These are phyloP conservation scores for Populus simonii DNA, from an alignment of 345 rosid species.

Conservation along the genomic window DNA sequence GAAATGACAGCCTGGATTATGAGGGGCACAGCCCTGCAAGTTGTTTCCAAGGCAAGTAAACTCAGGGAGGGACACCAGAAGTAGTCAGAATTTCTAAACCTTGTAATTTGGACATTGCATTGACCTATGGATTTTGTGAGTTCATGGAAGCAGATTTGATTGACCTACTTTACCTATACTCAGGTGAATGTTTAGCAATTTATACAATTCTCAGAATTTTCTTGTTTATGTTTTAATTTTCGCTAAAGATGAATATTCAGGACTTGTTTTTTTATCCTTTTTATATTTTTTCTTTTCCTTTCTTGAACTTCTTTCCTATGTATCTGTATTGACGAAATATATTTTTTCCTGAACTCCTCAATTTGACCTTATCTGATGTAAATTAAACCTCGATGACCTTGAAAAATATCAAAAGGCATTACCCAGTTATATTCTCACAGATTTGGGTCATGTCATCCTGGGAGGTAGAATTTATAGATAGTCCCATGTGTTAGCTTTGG, in stretches of 20 bases:
- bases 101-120: conserved; percentile 14
- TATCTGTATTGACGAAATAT: not conserved
- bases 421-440: too few relatives aligned
- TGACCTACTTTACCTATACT: conserved; percentile 1
- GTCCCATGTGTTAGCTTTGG: too few relatives aligned
- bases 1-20: conserved; percentile 74
- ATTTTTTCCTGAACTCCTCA: conserved; percentile 2
- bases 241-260: not conserved
- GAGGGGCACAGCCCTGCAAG: conserved; percentile 60
- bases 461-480: too few relatives aligned
- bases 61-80: conserved; percentile 25
- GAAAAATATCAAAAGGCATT: not conserved
- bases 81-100: conserved; percentile 22
- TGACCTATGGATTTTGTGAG: conserved; percentile 12
- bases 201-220: not conserved
- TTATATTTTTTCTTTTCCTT: not conserved
- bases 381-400: not conserved
- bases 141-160: conserved; percentile 24
- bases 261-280: not conserved
- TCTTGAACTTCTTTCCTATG: not conserved
- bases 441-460: too few relatives aligned
- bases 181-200: conserved; percentile 22
- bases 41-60: conserved; percentile 50
- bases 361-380: not conserved
- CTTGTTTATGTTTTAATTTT: not conserved